Conservation (phyloP, 768 basidiomycete genomes). For the Russula ochroleuca region DNA sequence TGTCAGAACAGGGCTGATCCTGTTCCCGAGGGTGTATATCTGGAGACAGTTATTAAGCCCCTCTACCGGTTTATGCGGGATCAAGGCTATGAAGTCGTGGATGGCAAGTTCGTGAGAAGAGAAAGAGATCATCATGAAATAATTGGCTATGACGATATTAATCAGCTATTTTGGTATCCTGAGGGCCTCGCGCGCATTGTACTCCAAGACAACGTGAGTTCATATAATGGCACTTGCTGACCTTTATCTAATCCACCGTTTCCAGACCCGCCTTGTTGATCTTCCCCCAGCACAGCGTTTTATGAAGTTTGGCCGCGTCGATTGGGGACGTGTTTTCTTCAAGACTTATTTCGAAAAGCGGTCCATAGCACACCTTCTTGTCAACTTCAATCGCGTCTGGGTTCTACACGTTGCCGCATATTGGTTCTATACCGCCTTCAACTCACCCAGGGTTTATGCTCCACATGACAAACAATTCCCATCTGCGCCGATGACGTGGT, state of each 20-base stretch:
- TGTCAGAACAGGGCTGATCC: slow-evolving; percentile 94
- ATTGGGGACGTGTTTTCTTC: slow-evolving; percentile 96
- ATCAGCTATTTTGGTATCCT: slow-evolving; percentile 99
- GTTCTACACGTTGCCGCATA: slow-evolving; percentile 89
- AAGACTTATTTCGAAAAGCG: slow-evolving; percentile 99
- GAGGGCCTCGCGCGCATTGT: slow-evolving; percentile 94
- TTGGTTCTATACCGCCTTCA: slow-evolving; percentile 98
- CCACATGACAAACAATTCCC: slow-evolving; percentile 61
- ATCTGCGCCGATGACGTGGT: slow-evolving; percentile 90
- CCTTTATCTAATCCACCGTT: slow-evolving; percentile 6
- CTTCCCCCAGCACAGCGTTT: slow-evolving; percentile 89
- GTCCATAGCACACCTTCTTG: slow-evolving; percentile 85
- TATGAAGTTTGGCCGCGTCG: slow-evolving; percentile 84
- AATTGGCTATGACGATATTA: slow-evolving; percentile 99
- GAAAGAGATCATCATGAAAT: slow-evolving; percentile 95
- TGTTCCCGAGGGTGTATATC: slow-evolving; percentile 91
- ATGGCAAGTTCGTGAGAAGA: slow-evolving; percentile 89
- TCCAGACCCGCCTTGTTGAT: slow-evolving; percentile 86
- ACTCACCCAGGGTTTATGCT: slow-evolving; percentile 89
- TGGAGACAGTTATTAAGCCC: slow-evolving; percentile 88
- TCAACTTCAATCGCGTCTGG: slow-evolving; percentile 99
- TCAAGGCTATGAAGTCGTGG: slow-evolving; percentile 93
- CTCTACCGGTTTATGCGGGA: slow-evolving; percentile 95
- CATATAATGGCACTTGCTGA: slow-evolving; percentile 4
- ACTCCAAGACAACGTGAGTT: slow-evolving; percentile 73